Evolutionary conservation across 345 rosid genomes (phyloP).

Genomic region (Rhodomyrtus tomentosa): DNA sequence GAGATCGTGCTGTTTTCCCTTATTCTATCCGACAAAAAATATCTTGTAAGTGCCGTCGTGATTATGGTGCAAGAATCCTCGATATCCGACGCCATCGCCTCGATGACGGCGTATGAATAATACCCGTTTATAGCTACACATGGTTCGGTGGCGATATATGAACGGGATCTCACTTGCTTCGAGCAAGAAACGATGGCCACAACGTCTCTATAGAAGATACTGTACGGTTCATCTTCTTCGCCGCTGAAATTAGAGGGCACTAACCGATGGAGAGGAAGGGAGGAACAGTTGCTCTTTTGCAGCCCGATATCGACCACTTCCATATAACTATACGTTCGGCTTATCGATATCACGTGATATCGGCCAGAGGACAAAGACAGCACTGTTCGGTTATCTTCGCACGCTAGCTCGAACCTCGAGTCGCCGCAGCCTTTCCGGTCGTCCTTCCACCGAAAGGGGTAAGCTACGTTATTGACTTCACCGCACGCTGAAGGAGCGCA

Average conservation of each 20-base stretch:
- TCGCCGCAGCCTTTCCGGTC: not conserved
- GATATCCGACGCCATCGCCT: not conserved
- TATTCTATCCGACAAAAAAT: too few species aligned
- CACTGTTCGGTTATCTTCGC: not conserved
- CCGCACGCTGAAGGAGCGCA: not conserved
- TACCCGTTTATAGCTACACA: not conserved
- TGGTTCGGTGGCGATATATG: not conserved
- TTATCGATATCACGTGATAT: too few species aligned
- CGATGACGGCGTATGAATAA: not conserved
- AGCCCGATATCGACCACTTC: not conserved
- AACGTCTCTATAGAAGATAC: too few species aligned
- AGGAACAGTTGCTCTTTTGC: not conserved
- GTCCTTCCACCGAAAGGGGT: not conserved
- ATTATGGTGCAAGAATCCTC: not conserved
- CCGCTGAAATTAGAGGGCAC: not conserved
- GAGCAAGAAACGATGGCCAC: not conserved
- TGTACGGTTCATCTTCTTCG: not conserved
- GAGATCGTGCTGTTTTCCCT: not conserved
- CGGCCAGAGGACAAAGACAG: not conserved
- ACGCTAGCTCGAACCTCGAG: not conserved
- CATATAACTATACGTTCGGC: too few species aligned
- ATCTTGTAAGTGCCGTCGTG: too few species aligned
- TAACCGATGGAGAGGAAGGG: not conserved
- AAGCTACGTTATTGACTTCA: not conserved
- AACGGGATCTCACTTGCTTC: not conserved